Percentiles rank a stretch among this genome's conserved stretches.
Evolutionary conservation across 2,329 filamentous ascomycete species (phyloP).

Genomic region (Stachybotrys chlorohalonatus): DNA sequence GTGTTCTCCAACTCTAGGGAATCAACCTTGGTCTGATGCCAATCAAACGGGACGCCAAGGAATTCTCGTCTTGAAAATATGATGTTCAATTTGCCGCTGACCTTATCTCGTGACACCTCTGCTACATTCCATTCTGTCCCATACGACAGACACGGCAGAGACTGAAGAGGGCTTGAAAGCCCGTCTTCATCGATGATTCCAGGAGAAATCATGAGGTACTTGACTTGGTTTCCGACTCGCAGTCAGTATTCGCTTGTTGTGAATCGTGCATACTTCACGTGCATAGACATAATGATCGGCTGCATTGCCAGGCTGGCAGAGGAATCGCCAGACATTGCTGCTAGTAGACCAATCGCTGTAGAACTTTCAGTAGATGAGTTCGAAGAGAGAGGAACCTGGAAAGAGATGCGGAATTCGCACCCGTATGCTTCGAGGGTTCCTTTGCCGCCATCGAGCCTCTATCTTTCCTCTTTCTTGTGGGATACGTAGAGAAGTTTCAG

Average conservation of each 20-base stretch:
- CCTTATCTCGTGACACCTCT: constrained; percentile 12
- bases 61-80: constrained; percentile 12
- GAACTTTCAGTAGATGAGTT: constrained; percentile 1
- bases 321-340: constrained; percentile 8
- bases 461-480: too few species aligned
- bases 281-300: constrained; percentile 10
- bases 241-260: constrained; percentile 14
- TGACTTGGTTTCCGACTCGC: constrained; percentile 12
- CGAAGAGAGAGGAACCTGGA: neutral
- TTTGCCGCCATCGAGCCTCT: too few species aligned
- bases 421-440: neutral
- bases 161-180: constrained; percentile 14
- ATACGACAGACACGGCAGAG: constrained; percentile 13
- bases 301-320: constrained; percentile 8
- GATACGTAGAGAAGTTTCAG: too few species aligned
- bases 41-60: constrained; percentile 13
- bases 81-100: constrained; percentile 15
- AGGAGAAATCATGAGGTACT: constrained; percentile 14
- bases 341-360: neutral
- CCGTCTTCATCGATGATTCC: constrained; percentile 14
- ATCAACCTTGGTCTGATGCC: constrained; percentile 14
- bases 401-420: neutral
- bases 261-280: constrained; percentile 8
- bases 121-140: constrained; percentile 15
- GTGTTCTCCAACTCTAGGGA: constrained; percentile 16